phyloP scores from a whole-genome alignment of 495 filamentous ascomycete genomes.

The Penicillium maclennaniae region DNA sequence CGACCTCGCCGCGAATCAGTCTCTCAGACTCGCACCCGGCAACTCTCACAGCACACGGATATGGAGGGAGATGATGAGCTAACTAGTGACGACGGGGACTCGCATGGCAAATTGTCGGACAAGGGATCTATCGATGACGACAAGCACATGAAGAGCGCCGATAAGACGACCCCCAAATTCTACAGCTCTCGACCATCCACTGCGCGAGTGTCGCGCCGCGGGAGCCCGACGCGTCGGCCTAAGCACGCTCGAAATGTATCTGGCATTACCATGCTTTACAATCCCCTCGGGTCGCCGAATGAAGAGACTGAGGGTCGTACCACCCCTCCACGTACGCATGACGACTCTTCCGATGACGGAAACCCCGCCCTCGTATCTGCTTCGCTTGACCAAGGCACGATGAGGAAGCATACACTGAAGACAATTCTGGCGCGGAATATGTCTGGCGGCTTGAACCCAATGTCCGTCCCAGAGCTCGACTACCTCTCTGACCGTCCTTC shows the following conservation, averaged over 20 bases:
- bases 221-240: constrained; percentile 35
- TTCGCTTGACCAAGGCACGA: constrained; percentile 26
- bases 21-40: constrained; percentile 27
- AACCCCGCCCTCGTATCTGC: constrained; percentile 15
- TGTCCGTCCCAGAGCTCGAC: constrained; percentile 50
- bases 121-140: constrained; percentile 32
- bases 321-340: constrained; percentile 19
- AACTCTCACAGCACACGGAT: constrained; percentile 58
- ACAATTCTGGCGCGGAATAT: constrained; percentile 37
- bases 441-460: constrained; percentile 46
- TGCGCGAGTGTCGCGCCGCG: constrained; percentile 36
- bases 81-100: constrained; percentile 70
- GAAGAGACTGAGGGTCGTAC: constrained; percentile 44
- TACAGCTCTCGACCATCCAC: constrained; percentile 47
- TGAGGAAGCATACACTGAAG: constrained; percentile 24
- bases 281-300: constrained; percentile 39
- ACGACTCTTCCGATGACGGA: constrained; percentile 23
- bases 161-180: constrained; percentile 37
- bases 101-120: constrained; percentile 21
- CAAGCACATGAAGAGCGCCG: constrained; percentile 12
- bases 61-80: constrained; percentile 87
- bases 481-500: constrained; percentile 33
- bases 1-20: constrained; percentile 21
- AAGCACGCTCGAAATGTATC: constrained; percentile 58
- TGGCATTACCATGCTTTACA: constrained; percentile 73